Evolutionary conservation across 2,329 filamentous ascomycete genomes (phyloP).

Genomic region (Botrytis fragariae): DNA sequence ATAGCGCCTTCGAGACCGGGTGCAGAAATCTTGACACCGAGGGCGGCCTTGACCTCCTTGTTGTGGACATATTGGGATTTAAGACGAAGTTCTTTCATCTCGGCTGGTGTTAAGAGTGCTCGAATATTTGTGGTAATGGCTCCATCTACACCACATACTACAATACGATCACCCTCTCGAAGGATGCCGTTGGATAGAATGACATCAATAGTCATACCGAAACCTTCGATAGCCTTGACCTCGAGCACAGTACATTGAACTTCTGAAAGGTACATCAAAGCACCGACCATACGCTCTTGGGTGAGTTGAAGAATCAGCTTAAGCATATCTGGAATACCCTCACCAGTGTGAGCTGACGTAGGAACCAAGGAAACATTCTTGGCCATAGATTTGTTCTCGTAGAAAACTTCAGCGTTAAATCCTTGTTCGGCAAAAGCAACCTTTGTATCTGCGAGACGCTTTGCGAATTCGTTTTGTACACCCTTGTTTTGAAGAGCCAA

Average conservation of each 20-base stretch:
- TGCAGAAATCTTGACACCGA: conserved; percentile 98
- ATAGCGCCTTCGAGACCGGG: conserved; percentile 95
- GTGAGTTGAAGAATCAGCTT: conserved; percentile 91
- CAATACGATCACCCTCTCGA: conserved; percentile 88
- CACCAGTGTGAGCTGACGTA: conserved; percentile 96
- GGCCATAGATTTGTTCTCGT: conserved; percentile 97
- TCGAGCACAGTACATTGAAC: conserved; percentile 97
- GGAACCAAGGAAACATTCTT: conserved; percentile 93
- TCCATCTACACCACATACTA: conserved; percentile 94
- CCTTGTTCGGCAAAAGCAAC: conserved; percentile 92
- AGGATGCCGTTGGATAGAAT: conserved; percentile 94
- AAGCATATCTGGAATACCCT: conserved; percentile 98
- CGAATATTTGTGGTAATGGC: conserved; percentile 93
- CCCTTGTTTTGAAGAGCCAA: conserved; percentile 86
- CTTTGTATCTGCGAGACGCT: conserved; percentile 87
- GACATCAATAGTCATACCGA: conserved; percentile 98
- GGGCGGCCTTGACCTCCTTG: conserved; percentile 96
- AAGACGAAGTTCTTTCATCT: conserved; percentile 88
- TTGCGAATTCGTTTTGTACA: conserved; percentile 91
- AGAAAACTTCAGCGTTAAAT: conserved; percentile 96
- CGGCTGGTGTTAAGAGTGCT: conserved; percentile 87
- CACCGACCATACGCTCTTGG: conserved; percentile 95
- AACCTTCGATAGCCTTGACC: conserved; percentile 98
- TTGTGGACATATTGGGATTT: conserved; percentile 98
- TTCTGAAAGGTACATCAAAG: conserved; percentile 97